Conservation (phyloP, 1,284 basidiomycete species). For the Irpex sp. region DNA sequence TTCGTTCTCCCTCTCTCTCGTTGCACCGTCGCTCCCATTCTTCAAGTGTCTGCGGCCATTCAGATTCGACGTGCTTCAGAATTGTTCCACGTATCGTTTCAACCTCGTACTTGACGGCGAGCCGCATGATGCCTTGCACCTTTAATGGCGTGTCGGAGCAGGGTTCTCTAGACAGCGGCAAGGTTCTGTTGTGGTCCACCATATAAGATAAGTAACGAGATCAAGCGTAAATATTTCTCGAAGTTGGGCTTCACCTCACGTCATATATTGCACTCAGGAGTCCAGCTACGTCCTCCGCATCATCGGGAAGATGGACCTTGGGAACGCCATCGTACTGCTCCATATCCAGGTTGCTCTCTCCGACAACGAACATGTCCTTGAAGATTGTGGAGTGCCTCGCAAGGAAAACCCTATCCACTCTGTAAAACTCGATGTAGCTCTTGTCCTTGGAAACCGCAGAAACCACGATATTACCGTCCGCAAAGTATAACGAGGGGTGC, state of each 20-base stretch:
- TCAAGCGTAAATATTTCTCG: too few species aligned
- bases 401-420: slow-evolving; percentile 12
- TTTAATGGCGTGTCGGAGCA: not conserved
- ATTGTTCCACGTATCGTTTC: not conserved
- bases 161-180: not conserved
- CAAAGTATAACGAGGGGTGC: slow-evolving; percentile 6
- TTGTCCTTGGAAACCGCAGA: not conserved
- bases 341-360: not conserved
- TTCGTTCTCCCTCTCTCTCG: not conserved
- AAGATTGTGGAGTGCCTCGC: slow-evolving; percentile 6
- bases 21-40: not conserved
- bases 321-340: slow-evolving; percentile 5
- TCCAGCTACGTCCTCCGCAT: slow-evolving; percentile 4
- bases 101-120: not conserved
- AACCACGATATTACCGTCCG: slow-evolving; percentile 9
- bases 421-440: not conserved
- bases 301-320: slow-evolving; percentile 1
- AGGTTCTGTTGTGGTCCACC: not conserved
- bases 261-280: slow-evolving; percentile 10
- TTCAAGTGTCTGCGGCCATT: not conserved
- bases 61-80: slow-evolving; percentile 1
- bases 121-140: not conserved
- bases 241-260: too few species aligned
- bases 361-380: slow-evolving; percentile 4
- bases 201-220: too few species aligned